phyloP scores from a whole-genome alignment of 192 early-diverging fungal genomes.

The Tieghemiomyces parasiticus region DNA sequence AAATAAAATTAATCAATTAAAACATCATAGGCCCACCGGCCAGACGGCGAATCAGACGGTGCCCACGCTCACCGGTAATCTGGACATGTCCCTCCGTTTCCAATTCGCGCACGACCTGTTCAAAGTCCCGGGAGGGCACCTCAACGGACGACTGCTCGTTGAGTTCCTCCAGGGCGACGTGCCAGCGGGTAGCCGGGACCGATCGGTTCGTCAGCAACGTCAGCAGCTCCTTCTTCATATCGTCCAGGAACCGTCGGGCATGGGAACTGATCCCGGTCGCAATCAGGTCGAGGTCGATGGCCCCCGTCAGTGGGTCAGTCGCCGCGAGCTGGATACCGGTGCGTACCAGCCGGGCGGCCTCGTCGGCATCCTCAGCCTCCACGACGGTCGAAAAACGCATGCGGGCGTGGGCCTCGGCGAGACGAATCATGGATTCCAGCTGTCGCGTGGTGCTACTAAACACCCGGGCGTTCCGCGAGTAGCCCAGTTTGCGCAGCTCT shows the following conservation, averaged over 20 bases:
- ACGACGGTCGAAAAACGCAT: conserved; percentile 71
- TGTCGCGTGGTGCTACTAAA: conserved; percentile 89
- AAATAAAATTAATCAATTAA: too few species aligned
- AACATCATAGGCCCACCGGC: not conserved
- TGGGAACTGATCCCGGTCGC: conserved; percentile 74
- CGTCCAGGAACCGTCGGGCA: conserved; percentile 42
- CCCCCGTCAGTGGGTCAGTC: conserved; percentile 84
- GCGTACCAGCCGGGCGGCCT: conserved; percentile 75
- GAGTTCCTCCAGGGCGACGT: conserved; percentile 19
- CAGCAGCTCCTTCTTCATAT: conserved; percentile 38
- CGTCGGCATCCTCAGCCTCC: conserved; percentile 67
- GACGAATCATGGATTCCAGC: conserved; percentile 93
- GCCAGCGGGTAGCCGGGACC: conserved; percentile 10
- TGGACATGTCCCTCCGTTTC: conserved; percentile 31
- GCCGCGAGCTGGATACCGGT: conserved; percentile 83
- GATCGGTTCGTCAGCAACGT: conserved; percentile 18
- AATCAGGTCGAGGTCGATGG: conserved; percentile 86
- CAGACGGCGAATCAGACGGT: conserved; percentile 17
- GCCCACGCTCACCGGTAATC: conserved; percentile 24
- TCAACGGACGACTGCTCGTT: conserved; percentile 27
- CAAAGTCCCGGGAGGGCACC: conserved; percentile 35
- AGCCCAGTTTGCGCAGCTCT: conserved; percentile 61
- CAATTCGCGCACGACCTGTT: conserved; percentile 36
- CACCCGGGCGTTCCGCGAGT: conserved; percentile 19
- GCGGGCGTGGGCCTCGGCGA: conserved; percentile 83